phyloP scores from a whole-genome alignment of 1,284 basidiomycete species.

The Sporisorium exsertum region DNA sequence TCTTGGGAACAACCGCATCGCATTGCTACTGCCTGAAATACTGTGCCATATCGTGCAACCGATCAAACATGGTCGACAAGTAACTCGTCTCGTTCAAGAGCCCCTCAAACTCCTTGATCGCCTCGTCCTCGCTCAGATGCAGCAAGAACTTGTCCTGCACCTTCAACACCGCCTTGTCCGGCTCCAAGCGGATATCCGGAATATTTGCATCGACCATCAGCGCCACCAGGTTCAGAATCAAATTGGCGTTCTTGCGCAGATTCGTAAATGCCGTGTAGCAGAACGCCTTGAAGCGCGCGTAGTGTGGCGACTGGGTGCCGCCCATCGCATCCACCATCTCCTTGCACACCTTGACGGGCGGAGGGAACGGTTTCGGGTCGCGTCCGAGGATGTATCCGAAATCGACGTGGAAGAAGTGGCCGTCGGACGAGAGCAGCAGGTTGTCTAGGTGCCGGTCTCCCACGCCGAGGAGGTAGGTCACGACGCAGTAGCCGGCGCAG shows the following conservation, averaged over 20 bases:
- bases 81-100: constrained; percentile 94
- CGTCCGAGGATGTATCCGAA: constrained; percentile 98
- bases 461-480: constrained; percentile 95
- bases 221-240: constrained; percentile 94
- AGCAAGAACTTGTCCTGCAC: constrained; percentile 97
- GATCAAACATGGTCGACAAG: constrained; percentile 83
- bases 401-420: constrained; percentile 81
- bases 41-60: constrained; percentile 68
- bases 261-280: constrained; percentile 97
- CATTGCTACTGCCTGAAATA: constrained; percentile 58
- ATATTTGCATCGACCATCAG: constrained; percentile 99
- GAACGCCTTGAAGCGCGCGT: constrained; percentile 92
- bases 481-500: constrained; percentile 97
- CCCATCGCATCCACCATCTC: constrained; percentile 99
- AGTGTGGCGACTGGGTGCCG: constrained; percentile 79
- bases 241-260: constrained; percentile 90
- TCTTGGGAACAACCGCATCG: background rate
- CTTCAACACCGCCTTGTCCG: constrained; percentile 75
- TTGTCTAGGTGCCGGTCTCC: constrained; percentile 98
- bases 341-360: constrained; percentile 97
- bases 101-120: constrained; percentile 94
- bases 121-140: constrained; percentile 78
- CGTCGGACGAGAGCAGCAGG: constrained; percentile 89
- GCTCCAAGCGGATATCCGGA: constrained; percentile 88
- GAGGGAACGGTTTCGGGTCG: constrained; percentile 97